A percentile compares a stretch with the other conserved stretches of the same genome.
These are phyloP conservation scores for Aureobasidium sp. DNA, from an alignment of 2,329 filamentous ascomycete genomes.

Conservation along the genomic window DNA sequence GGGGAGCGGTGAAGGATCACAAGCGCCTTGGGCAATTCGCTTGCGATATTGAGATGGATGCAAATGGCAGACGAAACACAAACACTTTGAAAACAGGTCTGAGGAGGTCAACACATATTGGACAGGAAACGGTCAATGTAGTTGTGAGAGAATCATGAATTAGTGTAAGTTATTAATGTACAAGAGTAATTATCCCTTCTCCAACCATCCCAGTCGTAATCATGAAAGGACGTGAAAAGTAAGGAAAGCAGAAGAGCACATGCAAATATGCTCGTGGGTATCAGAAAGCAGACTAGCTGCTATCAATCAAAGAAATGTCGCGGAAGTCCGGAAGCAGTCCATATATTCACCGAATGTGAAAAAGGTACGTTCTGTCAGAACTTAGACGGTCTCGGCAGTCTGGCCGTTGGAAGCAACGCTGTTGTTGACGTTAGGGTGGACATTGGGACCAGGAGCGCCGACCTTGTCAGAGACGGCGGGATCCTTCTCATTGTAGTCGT, in stretches of 20 bases:
- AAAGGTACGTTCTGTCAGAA: background rate
- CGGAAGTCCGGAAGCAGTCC: background rate
- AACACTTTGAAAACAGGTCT: too few species aligned
- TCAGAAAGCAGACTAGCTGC: background rate
- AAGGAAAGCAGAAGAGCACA: background rate
- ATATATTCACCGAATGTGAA: background rate
- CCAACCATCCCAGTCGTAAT: constrained; percentile 8
- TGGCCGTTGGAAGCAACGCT: constrained; percentile 6
- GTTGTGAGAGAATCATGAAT: background rate
- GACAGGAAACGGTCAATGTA: background rate
- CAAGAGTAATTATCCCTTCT: background rate
- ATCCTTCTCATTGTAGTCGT: constrained; percentile 41
- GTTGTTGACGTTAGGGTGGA: constrained; percentile 20
- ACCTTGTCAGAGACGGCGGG: constrained; percentile 24
- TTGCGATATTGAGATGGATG: constrained; percentile 4
- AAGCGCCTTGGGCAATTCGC: constrained; percentile 14
- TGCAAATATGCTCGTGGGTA: constrained; percentile 6
- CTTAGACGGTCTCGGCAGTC: constrained; percentile 13
- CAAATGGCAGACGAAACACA: too few species aligned
- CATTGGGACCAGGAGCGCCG: constrained; percentile 18
- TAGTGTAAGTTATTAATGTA: constrained; percentile 15
- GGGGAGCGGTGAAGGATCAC: constrained; percentile 12
- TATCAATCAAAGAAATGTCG: background rate
- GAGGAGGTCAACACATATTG: background rate
- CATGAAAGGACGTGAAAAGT: constrained; percentile 6